Conservation (phyloP, 257 asterid genomes). For the Gardenia jasminoides region DNA sequence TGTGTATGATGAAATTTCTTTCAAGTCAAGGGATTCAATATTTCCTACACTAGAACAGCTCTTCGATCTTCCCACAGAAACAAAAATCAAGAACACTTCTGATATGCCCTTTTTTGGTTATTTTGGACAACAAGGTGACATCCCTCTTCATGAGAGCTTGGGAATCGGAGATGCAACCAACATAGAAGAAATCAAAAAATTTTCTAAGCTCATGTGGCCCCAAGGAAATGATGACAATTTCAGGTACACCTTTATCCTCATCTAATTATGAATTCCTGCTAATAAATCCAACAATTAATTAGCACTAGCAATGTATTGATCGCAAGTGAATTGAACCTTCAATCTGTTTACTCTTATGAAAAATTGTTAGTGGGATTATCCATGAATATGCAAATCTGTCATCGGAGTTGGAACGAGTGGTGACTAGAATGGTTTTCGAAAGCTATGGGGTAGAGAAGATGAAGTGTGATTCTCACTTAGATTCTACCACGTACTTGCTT, state of each 20-base stretch:
- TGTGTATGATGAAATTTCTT: not conserved
- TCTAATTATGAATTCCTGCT: not conserved
- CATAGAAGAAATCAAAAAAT: conserved; percentile 26
- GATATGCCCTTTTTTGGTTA: conserved; percentile 11
- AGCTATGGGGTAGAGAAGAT: conserved; percentile 47
- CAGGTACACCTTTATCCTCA: not conserved
- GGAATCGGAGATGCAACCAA: conserved; percentile 52
- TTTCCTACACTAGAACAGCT: not conserved
- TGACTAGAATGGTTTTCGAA: conserved; percentile 54
- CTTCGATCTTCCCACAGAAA: conserved; percentile 1
- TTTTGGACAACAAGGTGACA: conserved; percentile 41
- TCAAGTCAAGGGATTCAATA: not conserved
- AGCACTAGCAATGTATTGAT: not conserved
- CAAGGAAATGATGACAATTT: conserved; percentile 13
- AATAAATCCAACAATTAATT: not conserved
- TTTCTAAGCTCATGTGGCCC: conserved; percentile 63
- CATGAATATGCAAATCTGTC: conserved; percentile 34
- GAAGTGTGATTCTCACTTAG: too few species aligned
- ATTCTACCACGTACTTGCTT: conserved; percentile 49
- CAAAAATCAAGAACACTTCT: not conserved
- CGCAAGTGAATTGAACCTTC: not conserved
- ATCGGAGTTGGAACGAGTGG: conserved; percentile 45
- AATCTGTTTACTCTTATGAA: too few species aligned
- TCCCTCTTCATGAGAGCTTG: conserved; percentile 58
- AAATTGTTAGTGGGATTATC: conserved; percentile 34